A percentile compares a stretch with the other conserved stretches of the same genome.
phyloP scores from a whole-genome alignment of 1,284 basidiomycete genomes.

The Sphagnurus paluster region DNA sequence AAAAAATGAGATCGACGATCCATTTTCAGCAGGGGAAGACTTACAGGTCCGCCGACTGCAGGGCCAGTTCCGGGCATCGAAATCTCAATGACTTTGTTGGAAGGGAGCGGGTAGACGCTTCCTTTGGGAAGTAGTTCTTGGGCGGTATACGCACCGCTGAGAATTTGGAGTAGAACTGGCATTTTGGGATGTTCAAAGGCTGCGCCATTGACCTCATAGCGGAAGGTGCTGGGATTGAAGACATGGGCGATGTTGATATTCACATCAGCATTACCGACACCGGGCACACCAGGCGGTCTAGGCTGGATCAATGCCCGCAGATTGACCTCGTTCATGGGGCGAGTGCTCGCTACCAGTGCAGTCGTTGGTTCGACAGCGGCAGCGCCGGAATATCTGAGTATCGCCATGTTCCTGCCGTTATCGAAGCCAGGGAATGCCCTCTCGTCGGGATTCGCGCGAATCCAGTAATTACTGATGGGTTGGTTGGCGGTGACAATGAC shows the following conservation, averaged over 20 bases:
- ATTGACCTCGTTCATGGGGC: conserved; percentile 24
- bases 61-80: conserved; percentile 25
- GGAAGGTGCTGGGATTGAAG: conserved; percentile 20
- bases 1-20: background rate
- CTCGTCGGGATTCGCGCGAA: conserved; percentile 39
- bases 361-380: conserved; percentile 29
- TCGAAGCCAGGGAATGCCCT: conserved; percentile 26
- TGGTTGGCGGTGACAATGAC: conserved; percentile 38
- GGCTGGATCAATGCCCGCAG: conserved; percentile 25
- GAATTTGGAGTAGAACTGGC: too few relatives aligned
- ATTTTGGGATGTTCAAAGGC: conserved; percentile 17
- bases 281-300: conserved; percentile 26
- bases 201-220: conserved; percentile 22
- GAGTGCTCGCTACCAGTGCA: conserved; percentile 7
- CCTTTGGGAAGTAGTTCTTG: conserved; percentile 28
- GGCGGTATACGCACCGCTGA: too few relatives aligned
- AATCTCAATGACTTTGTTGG: conserved; percentile 26
- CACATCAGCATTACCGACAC: conserved; percentile 21
- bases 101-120: conserved; percentile 23
- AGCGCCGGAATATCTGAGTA: conserved; percentile 38
- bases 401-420: conserved; percentile 38
- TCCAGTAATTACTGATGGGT: conserved; percentile 44
- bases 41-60: conserved; percentile 20
- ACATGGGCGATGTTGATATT: background rate
- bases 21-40: conserved; percentile 5